Evolutionary conservation across 2,329 filamentous ascomycete genomes (phyloP), one percentile per base, ranked within the genome.

Genomic region (Paecilomyces formosus): DNA sequence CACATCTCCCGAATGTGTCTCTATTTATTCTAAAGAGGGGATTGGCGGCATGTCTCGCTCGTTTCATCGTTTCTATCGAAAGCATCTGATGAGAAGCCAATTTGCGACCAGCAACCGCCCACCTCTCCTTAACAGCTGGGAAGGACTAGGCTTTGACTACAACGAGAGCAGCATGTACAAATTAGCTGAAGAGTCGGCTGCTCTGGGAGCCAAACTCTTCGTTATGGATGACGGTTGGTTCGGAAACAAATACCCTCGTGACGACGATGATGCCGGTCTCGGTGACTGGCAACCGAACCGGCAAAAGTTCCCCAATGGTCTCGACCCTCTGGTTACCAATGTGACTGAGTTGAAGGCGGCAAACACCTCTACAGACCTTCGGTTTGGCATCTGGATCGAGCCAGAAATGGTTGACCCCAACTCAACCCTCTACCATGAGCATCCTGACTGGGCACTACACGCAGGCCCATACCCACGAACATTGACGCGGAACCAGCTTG

Each of bases 181-280:
- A 31, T 8, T 31, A 12, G 30, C 30, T 8, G 30, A 31, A 11
- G 82, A 84, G 61, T 79, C 85, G 0, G 83, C 85, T 0, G 76
- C 78, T 1, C 75, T 88, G 0, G 85, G 85, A 0, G 78, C 83
- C n/a, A 80, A 82, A 61, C 77, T 88, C 0, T 85, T 88, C 52
- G 85, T 88, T 0, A 79, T 85, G 53, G 85, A 88, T 51, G 85
- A 88, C 59, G 85, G 85, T 3, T 88, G 85, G 85, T 88, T 88
- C 54, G 85, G 85, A 13, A 74, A 78, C n/a, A 74, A 86, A 35
- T 82, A 85, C 60, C 84, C 85, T 0, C 83, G 85, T 0, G 65
- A 81, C 22, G 79, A 80, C 33, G 85, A 87, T 62, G 75, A 76
- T 0, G 76, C 81, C 0, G 85, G 85, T 1, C 76, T 88, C 0